Evolutionary conservation across 1,139 yeast species (phyloP), one percentile per base, ranked within the genome.

Genomic region (Pichia sp.): DNA sequence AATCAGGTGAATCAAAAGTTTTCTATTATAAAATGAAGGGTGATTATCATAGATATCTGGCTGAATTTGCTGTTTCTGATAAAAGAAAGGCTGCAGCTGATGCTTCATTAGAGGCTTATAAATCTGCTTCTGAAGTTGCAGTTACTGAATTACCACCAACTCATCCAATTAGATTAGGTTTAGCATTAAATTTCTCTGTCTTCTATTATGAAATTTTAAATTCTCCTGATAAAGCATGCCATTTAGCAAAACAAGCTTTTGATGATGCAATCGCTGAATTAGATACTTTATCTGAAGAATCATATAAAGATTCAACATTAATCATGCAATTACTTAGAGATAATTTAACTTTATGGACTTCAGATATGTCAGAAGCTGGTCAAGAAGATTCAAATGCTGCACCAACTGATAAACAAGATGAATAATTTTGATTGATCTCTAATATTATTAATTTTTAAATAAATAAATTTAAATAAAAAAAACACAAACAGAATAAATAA

Each of bases 21-120:
- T 92, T 92, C 73, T 92, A 92, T 79, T 89, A 87, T 76, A 92
- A 92, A 82, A 92, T 92, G 97, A 90, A 92, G 79, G 98, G 97
- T 75, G 98, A 92, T 72, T 92, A 92, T 79, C 96, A 90, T 78
- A 95, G 98, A 75, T 92, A 92, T 73, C 80, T 92, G 73, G 97
- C 97, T 56, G 98, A 92, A 75, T 92, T 92, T 66, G 94, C 97
- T 56, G 77, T 81, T 60, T 81, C 88, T 59, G 96, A 88, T 62
- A 86, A 86, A 74, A 86, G 97, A 68, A 87, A 88, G 69, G 89
- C 79, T 58, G 95, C 96, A 56, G 95, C 97, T 49, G 92, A 86
- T 64, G 78, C 85, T 60, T 90, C 97, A 43, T 81, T 89, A 67
- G 95, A 88, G 69, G 94, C 97, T 58, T 92, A 92, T 78, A 86